These are phyloP conservation scores for Mycena filopes DNA, from an alignment of 768 basidiomycete species.

Conservation along the genomic window DNA sequence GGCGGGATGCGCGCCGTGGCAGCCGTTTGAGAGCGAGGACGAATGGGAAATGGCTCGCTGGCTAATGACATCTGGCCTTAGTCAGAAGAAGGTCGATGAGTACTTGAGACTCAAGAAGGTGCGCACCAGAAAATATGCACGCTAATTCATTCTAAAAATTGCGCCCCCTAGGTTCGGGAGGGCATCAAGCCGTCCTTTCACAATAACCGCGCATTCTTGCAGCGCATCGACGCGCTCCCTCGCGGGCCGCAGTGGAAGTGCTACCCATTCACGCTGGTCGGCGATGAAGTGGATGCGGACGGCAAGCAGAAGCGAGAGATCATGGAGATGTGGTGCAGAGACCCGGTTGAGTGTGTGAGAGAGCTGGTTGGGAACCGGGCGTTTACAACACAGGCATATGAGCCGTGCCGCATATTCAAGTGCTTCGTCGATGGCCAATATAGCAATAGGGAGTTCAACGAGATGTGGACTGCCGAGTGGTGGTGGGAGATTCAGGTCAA, in stretches of 20 bases:
- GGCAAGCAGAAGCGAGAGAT: constrained; percentile 17
- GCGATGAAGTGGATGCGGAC: constrained; percentile 29
- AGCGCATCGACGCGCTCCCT: constrained; percentile 37
- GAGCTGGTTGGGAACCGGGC: constrained; percentile 40
- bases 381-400: constrained; percentile 41
- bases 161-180: constrained; percentile 16
- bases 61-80: constrained; percentile 39
- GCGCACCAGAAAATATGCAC: neutral
- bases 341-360: constrained; percentile 37
- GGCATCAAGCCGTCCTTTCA: constrained; percentile 18
- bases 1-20: constrained; percentile 34
- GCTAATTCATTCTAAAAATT: neutral
- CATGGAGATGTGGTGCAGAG: constrained; percentile 40
- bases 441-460: constrained; percentile 30
- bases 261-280: constrained; percentile 32
- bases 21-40: constrained; percentile 40
- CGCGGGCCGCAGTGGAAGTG: constrained; percentile 37
- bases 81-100: constrained; percentile 41
- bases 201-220: constrained; percentile 30
- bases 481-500: constrained; percentile 47
- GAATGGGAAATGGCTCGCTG: constrained; percentile 47
- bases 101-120: constrained; percentile 40
- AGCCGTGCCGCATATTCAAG: constrained; percentile 32
- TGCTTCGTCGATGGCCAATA: neutral
- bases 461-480: constrained; percentile 46